Conservation (phyloP, 495 filamentous ascomycete species). For the Xylaria venustula region DNA sequence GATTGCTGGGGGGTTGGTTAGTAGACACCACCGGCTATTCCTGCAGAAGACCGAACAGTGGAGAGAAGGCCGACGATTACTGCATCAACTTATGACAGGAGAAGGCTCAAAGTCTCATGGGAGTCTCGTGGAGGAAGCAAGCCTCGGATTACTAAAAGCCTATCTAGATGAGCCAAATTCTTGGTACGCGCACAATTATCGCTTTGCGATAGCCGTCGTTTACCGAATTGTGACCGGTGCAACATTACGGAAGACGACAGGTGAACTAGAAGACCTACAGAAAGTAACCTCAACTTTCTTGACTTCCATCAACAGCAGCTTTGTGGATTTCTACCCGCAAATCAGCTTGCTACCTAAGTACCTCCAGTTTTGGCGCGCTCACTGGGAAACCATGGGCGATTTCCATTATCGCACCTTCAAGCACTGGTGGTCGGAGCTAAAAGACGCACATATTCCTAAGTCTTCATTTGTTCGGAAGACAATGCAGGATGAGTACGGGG, state of each 20-base stretch:
- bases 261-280: slow-evolving; percentile 31
- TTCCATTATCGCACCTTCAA: slow-evolving; percentile 35
- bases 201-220: slow-evolving; percentile 36
- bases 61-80: slow-evolving; percentile 35
- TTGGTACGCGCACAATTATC: slow-evolving; percentile 38
- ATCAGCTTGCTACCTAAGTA: slow-evolving; percentile 32
- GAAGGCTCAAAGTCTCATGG: no score
- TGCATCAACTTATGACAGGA: slow-evolving; percentile 35
- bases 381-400: slow-evolving; percentile 31
- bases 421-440: no score
- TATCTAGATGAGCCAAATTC: no score
- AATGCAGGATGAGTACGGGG: slow-evolving; percentile 37
- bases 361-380: slow-evolving; percentile 41
- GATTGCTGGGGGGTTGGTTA: slow-evolving; percentile 36
- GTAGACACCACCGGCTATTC: slow-evolving; percentile 28
- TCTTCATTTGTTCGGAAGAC: slow-evolving; percentile 33
- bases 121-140: no score
- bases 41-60: slow-evolving; percentile 28
- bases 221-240: slow-evolving; percentile 29
- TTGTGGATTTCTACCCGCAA: slow-evolving; percentile 43
- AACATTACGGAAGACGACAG: slow-evolving; percentile 2
- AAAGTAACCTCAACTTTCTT: slow-evolving; percentile 28
- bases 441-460: slow-evolving; percentile 22
- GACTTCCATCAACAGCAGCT: slow-evolving; percentile 26
- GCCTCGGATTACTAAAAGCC: no score